Evolutionary conservation across 2,329 filamentous ascomycete species (phyloP).

Genomic region (Pseudogymnoascus sp.): DNA sequence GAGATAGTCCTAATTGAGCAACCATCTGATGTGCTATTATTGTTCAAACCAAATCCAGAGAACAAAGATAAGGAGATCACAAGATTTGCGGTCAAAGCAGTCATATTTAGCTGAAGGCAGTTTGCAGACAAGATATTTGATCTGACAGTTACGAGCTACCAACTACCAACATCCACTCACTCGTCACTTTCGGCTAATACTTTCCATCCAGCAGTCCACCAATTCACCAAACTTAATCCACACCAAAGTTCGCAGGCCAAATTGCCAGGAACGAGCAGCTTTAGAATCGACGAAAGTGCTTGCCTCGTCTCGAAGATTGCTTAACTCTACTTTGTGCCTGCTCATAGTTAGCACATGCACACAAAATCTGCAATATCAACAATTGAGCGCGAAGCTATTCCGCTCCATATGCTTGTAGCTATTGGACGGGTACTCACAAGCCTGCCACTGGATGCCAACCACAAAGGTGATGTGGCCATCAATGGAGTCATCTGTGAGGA

Average conservation of each 20-base stretch:
- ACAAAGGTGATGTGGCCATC: conserved; percentile 41
- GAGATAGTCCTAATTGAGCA: background rate
- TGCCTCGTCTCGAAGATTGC: background rate
- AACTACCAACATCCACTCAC: background rate
- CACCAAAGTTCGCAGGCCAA: background rate
- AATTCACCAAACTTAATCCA: background rate
- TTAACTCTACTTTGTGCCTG: background rate
- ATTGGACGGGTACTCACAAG: background rate
- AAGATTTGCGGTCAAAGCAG: background rate
- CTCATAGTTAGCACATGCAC: background rate
- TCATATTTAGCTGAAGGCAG: background rate
- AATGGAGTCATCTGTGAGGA: conserved; percentile 43
- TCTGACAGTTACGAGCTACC: background rate
- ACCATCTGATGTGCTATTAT: background rate
- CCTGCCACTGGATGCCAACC: conserved; percentile 36
- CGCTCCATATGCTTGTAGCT: background rate
- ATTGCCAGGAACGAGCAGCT: background rate
- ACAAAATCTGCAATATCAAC: background rate
- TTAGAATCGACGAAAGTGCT: background rate
- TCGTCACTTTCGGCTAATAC: background rate
- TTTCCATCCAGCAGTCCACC: background rate
- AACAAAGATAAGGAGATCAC: background rate
- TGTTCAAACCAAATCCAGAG: background rate
- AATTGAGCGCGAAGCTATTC: background rate
- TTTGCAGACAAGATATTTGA: background rate